A percentile compares a stretch with the other conserved stretches of the same genome.
Conservation (phyloP, 192 early-diverging fungal genomes). For the Backusella luteola region DNA sequence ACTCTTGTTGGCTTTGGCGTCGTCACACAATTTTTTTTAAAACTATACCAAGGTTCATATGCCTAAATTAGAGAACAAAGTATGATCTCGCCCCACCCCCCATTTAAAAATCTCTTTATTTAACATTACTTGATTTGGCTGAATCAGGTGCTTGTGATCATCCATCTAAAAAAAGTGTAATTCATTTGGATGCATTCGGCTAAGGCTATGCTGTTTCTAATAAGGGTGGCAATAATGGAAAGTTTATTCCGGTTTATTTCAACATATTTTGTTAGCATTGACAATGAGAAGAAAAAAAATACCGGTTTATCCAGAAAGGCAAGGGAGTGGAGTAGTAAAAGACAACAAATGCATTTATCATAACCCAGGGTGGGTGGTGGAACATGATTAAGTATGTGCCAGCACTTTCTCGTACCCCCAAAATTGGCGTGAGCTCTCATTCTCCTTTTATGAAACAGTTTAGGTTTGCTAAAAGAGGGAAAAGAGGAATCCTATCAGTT, state of each 20-base stretch:
- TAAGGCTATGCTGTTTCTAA: neutral
- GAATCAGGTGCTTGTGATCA: neutral
- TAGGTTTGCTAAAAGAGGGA: slow-evolving; percentile 11
- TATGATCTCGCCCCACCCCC: slow-evolving; percentile 6
- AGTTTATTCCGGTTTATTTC: neutral
- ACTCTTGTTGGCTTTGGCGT: slow-evolving; percentile 5
- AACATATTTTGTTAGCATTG: neutral
- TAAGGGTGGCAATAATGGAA: neutral
- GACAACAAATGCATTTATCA: slow-evolving; percentile 2
- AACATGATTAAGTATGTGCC: neutral
- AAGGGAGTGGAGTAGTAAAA: neutral
- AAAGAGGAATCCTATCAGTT: slow-evolving; percentile 20
- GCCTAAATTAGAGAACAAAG: slow-evolving; percentile 5
- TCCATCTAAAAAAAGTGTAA: slow-evolving; percentile 5
- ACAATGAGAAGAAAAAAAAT: neutral
- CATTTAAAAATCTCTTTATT: slow-evolving; percentile 5
- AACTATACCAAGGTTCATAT: neutral
- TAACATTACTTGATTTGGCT: neutral
- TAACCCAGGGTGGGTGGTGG: neutral
- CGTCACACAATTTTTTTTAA: slow-evolving; percentile 1
- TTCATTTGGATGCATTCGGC: slow-evolving; percentile 2
- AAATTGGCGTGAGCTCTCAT: slow-evolving; percentile 4
- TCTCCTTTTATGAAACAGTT: slow-evolving; percentile 17
- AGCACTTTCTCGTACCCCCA: neutral
- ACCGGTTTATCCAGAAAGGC: no score